These are phyloP conservation scores for Alloteropsis semialata DNA, from an alignment of 176 grass and related monocot species.

Conservation along the genomic window DNA sequence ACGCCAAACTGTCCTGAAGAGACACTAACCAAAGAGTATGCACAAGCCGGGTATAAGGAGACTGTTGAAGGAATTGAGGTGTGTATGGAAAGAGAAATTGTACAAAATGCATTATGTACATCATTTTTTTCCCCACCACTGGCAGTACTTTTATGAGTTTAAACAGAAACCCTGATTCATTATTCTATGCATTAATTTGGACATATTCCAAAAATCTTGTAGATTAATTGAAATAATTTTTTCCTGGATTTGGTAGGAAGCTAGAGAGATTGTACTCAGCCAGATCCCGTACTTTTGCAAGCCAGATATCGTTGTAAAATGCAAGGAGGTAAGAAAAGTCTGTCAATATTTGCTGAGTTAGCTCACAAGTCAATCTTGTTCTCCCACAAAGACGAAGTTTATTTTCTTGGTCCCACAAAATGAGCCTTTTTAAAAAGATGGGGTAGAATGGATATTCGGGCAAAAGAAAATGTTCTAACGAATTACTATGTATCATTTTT, in stretches of 20 bases:
- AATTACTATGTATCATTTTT: too few relatives aligned
- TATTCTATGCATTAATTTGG: slow-evolving; percentile 11
- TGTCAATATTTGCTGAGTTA: background rate
- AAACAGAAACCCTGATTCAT: background rate
- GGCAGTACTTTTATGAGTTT: background rate
- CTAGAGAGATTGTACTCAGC: slow-evolving; percentile 79
- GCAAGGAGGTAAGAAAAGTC: slow-evolving; percentile 74
- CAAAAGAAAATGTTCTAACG: too few relatives aligned
- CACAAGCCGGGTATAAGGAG: slow-evolving; percentile 92
- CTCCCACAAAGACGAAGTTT: background rate
- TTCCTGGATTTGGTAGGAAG: slow-evolving; percentile 58
- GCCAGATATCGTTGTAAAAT: slow-evolving; percentile 69
- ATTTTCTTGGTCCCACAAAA: too few relatives aligned
- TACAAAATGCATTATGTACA: background rate
- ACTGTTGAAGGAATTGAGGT: slow-evolving; percentile 99
- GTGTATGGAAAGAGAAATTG: slow-evolving; percentile 27
- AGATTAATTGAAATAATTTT: slow-evolving; percentile 9
- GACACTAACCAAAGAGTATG: slow-evolving; percentile 96
- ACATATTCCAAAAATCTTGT: slow-evolving; percentile 3
- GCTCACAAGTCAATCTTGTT: background rate
- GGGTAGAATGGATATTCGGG: too few relatives aligned
- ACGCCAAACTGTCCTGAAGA: slow-evolving; percentile 93
- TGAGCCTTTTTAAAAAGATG: too few relatives aligned
- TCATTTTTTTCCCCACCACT: background rate
- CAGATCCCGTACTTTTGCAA: slow-evolving; percentile 71